Percentiles rank a stretch among this genome's conserved stretches.
Evolutionary conservation across 768 basidiomycete genomes (phyloP).

Genomic region (Serendipita vermifera): DNA sequence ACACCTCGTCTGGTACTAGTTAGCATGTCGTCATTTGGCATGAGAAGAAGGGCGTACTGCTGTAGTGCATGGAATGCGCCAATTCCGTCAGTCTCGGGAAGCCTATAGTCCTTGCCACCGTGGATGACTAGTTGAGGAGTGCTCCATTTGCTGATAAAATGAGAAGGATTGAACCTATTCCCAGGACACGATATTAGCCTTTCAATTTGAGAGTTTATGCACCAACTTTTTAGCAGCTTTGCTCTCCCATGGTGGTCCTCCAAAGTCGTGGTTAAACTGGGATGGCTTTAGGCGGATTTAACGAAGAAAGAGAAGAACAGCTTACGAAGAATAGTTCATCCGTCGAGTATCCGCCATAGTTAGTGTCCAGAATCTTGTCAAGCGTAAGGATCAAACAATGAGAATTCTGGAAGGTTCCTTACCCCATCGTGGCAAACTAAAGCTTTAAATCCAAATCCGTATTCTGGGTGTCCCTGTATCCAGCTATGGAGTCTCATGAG

Average conservation of each 20-base stretch:
- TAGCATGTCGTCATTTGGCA: not conserved
- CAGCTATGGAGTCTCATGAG: conserved; percentile 39
- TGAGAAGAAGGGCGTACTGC: conserved; percentile 38
- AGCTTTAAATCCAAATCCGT: conserved; percentile 79
- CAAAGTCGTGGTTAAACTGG: conserved; percentile 81
- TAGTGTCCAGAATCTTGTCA: conserved; percentile 55
- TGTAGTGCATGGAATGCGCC: conserved; percentile 75
- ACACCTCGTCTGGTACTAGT: conserved; percentile 45
- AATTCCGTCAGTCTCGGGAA: conserved; percentile 76
- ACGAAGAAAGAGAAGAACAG: conserved; percentile 12
- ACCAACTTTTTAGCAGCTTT: conserved; percentile 28
- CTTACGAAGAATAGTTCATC: conserved; percentile 86
- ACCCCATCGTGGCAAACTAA: conserved; percentile 89
- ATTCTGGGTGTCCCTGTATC: conserved; percentile 91
- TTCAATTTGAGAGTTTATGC: not conserved
- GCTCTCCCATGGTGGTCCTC: conserved; percentile 64
- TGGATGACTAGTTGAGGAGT: conserved; percentile 80
- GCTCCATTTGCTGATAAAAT: conserved; percentile 72
- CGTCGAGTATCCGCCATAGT: conserved; percentile 73
- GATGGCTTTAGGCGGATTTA: not conserved
- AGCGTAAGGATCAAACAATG: not conserved
- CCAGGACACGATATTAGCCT: not conserved
- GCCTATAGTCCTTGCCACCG: conserved; percentile 75
- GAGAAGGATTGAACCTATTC: conserved; percentile 58
- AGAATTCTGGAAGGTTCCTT: conserved; percentile 17